Evolutionary conservation across 495 filamentous ascomycete species (phyloP).

Genomic region (Aspergillus mulundensis): DNA sequence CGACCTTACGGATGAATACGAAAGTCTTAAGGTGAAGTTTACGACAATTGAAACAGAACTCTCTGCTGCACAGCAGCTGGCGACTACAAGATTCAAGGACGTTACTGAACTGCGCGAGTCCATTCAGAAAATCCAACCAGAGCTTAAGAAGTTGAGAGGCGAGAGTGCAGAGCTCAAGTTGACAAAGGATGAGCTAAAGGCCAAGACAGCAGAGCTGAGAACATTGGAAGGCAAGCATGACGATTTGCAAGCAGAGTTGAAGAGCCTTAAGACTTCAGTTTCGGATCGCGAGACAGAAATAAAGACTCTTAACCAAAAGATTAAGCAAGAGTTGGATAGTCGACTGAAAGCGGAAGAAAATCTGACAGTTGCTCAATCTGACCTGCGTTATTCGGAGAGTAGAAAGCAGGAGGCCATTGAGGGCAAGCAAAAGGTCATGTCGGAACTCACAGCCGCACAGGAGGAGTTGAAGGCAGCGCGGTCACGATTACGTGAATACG

Average conservation of each 20-base stretch:
- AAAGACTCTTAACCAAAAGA: constrained; percentile 67
- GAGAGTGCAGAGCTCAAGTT: constrained; percentile 70
- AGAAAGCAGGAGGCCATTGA: constrained; percentile 75
- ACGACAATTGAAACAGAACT: constrained; percentile 76
- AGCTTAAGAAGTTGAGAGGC: constrained; percentile 67
- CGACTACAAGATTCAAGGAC: constrained; percentile 82
- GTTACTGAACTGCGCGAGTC: constrained; percentile 72
- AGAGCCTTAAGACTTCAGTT: constrained; percentile 61
- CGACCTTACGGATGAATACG: constrained; percentile 64
- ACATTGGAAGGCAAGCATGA: constrained; percentile 74
- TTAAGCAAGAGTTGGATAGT: constrained; percentile 67
- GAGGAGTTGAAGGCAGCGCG: constrained; percentile 65
- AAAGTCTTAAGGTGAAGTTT: constrained; percentile 66
- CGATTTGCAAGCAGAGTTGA: constrained; percentile 71
- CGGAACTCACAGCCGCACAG: constrained; percentile 65
- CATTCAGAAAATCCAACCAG: constrained; percentile 80
- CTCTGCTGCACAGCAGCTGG: constrained; percentile 78
- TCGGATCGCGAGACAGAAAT: constrained; percentile 74
- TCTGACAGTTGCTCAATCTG: constrained; percentile 62
- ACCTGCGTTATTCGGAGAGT: constrained; percentile 68
- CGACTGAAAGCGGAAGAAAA: constrained; percentile 74
- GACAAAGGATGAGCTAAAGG: constrained; percentile 65
- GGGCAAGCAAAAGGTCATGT: constrained; percentile 58
- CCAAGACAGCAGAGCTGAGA: constrained; percentile 64
- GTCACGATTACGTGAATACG: constrained; percentile 61